Evolutionary conservation across 179 eudicot species (phyloP).

Genomic region (Silene noctiflora): DNA sequence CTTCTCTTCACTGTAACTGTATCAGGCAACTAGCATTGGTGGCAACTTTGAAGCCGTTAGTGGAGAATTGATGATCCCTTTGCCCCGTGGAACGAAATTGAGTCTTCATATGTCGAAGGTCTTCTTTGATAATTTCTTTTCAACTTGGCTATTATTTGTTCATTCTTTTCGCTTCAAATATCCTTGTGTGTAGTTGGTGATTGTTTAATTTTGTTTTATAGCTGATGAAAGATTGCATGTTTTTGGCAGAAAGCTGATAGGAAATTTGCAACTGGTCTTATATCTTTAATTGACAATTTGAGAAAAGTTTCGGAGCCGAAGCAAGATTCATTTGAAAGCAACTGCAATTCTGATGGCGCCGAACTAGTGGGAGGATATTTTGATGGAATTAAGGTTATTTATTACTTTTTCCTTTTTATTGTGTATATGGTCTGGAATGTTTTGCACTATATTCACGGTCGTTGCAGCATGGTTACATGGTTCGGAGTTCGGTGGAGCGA

Average conservation of each 20-base stretch:
- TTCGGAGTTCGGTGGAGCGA: too few relatives aligned
- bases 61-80: slow-evolving; percentile 59
- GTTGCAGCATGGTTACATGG: too few relatives aligned
- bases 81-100: slow-evolving; percentile 51
- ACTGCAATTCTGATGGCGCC: slow-evolving; percentile 29
- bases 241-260: slow-evolving; percentile 60
- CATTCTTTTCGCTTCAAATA: not conserved
- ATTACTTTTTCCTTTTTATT: not conserved
- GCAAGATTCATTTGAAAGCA: slow-evolving; percentile 32
- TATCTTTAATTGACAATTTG: slow-evolving; percentile 40
- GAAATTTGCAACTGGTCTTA: slow-evolving; percentile 45
- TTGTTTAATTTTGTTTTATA: slow-evolving; percentile 1
- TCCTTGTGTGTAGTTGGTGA: not conserved
- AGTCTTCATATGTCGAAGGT: slow-evolving; percentile 77
- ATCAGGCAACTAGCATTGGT: slow-evolving; percentile 79
- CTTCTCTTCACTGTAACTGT: not conserved
- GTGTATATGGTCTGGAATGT: not conserved
- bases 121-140: not conserved
- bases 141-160: not conserved
- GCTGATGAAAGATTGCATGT: slow-evolving; percentile 14
- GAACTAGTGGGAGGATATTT: slow-evolving; percentile 74
- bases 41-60: slow-evolving; percentile 48
- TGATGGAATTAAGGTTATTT: slow-evolving; percentile 72
- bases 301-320: slow-evolving; percentile 34
- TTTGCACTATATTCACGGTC: not conserved